A percentile compares a stretch with the other conserved stretches of the same genome.
Evolutionary conservation across 208 protist genomes (phyloP).

Genomic region (Herpetomonas tarakana): DNA sequence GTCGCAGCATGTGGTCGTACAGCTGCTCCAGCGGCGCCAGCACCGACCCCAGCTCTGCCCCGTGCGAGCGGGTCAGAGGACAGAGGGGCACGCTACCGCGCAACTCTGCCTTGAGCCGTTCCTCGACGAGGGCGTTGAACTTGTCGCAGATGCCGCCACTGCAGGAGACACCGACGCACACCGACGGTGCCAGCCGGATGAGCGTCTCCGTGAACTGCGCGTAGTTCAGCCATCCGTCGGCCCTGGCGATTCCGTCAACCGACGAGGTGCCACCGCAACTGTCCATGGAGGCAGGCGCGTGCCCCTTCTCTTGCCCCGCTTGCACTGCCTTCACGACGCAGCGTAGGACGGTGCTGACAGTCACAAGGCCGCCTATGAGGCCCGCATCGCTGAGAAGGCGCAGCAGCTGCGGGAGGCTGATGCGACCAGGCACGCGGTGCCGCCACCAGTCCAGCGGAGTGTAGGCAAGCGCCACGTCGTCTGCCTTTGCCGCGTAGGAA

Average conservation of each 20-base stretch:
- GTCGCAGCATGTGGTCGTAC: slow-evolving; percentile 13
- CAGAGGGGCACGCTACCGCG: slow-evolving; percentile 33
- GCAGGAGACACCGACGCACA: slow-evolving; percentile 35
- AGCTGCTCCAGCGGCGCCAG: slow-evolving; percentile 14
- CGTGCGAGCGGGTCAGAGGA: slow-evolving; percentile 35
- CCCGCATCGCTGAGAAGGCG: slow-evolving; percentile 57
- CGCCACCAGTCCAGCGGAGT: slow-evolving; percentile 76
- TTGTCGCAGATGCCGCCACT: slow-evolving; percentile 26
- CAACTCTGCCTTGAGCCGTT: slow-evolving; percentile 14
- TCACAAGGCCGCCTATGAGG: slow-evolving; percentile 49
- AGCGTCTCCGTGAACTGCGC: slow-evolving; percentile 80
- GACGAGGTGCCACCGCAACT: too few species aligned
- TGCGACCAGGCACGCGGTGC: slow-evolving; percentile 57
- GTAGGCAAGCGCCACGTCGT: slow-evolving; percentile 49
- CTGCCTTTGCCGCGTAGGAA: slow-evolving; percentile 28
- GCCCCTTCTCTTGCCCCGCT: slow-evolving; percentile 17
- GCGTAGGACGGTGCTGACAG: slow-evolving; percentile 40
- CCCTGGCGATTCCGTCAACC: slow-evolving; percentile 20
- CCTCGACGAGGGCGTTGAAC: slow-evolving; percentile 52
- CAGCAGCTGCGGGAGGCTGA: slow-evolving; percentile 61
- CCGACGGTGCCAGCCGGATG: slow-evolving; percentile 52
- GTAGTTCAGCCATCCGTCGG: slow-evolving; percentile 66
- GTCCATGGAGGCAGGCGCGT: too few species aligned
- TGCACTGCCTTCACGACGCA: slow-evolving; percentile 40
- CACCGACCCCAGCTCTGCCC: slow-evolving; percentile 17